Evolutionary conservation across 73 alveolate species (phyloP).

Genomic region (Durusdinium trenchii): DNA sequence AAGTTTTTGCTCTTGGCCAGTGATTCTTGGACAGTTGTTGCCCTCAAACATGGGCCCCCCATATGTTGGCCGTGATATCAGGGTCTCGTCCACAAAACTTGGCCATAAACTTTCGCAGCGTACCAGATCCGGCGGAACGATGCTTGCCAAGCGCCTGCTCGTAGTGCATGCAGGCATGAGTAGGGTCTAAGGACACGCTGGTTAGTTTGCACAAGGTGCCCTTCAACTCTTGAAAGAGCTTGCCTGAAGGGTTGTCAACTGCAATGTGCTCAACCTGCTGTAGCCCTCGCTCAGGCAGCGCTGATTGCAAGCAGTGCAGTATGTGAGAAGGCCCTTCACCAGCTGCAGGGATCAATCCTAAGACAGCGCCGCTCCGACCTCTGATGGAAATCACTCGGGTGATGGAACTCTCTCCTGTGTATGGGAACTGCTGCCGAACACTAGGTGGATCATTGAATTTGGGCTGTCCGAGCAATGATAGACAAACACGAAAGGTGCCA

Average conservation of each 20-base stretch:
- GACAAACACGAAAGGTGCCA: conserved; percentile 2
- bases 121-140: neutral
- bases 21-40: neutral
- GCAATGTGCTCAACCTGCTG: neutral
- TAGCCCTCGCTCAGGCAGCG: neutral
- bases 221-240: neutral
- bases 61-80: no score
- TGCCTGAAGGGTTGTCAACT: neutral
- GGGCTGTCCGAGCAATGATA: conserved; percentile 45
- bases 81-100: neutral
- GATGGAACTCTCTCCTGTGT: neutral
- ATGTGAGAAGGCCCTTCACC: neutral
- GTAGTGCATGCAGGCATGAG: conserved; percentile 9
- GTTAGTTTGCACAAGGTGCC: neutral
- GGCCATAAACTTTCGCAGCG: neutral
- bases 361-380: conserved; percentile 54
- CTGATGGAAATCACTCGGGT: neutral
- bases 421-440: neutral
- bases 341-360: conserved; percentile 2
- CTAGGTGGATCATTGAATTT: neutral
- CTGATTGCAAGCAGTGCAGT: neutral
- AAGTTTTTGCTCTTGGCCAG: neutral
- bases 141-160: neutral
- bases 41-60: conserved; percentile 12
- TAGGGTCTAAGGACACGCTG: conserved; percentile 14